These are phyloP conservation scores for Eucalyptus tenuipes DNA, from an alignment of 345 rosid genomes.

Conservation along the genomic window DNA sequence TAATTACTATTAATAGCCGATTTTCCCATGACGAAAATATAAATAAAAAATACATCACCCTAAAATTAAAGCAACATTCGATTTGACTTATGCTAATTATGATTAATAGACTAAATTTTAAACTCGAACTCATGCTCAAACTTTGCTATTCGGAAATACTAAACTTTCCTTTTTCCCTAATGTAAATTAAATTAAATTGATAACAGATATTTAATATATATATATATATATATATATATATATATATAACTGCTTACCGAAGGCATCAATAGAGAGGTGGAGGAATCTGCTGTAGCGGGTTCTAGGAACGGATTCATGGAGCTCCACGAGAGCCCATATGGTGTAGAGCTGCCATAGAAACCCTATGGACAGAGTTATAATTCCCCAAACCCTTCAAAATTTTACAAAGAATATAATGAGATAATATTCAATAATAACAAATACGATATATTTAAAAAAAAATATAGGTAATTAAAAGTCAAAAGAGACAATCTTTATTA, in stretches of 20 bases:
- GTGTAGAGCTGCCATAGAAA: slow-evolving; percentile 38
- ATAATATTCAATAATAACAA: not conserved
- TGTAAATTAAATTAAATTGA: not conserved
- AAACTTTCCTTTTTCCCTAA: not conserved
- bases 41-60: not conserved
- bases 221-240: not conserved
- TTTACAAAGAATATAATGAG: too few species aligned
- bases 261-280: slow-evolving; percentile 32
- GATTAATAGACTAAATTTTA: not conserved
- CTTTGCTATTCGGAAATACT: not conserved
- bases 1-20: not conserved
- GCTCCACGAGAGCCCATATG: slow-evolving; percentile 30
- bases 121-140: not conserved
- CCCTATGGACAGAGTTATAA: slow-evolving; percentile 6
- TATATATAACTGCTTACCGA: slow-evolving; percentile 10
- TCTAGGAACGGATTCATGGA: slow-evolving; percentile 20
- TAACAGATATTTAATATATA: not conserved
- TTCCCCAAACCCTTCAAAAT: slow-evolving; percentile 34
- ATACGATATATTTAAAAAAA: not conserved
- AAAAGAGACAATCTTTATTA: not conserved
- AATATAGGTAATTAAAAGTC: not conserved
- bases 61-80: not conserved
- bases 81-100: not conserved
- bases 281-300: slow-evolving; percentile 39
- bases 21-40: not conserved